Base-by-base conservation (phyloP, 2,329 filamentous ascomycete species). In the Botryosphaeria dothidea region DNA sequence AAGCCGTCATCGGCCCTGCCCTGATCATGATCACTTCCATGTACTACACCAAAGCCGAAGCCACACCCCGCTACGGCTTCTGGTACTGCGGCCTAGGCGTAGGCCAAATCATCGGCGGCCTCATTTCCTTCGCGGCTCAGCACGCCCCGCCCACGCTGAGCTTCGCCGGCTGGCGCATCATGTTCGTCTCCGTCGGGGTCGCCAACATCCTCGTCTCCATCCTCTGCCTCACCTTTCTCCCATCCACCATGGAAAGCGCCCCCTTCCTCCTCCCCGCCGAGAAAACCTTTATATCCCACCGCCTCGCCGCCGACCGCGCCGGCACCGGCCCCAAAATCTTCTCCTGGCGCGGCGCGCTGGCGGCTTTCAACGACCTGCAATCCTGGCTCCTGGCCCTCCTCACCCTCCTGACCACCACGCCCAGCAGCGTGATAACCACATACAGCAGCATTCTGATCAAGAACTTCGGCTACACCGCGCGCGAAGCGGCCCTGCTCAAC, bases 11-110 rank as follows among this genome's bases (percentile, higher is more conserved):
- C 63, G 84, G 83, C 1, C 87, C 87, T 1, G 86, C 83, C 0
- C 74, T 88, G 64, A 85, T 88, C 78, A 79, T 89, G 61, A 84
- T 89, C 69, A 86, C 83, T 67, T 85, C 83, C 65, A 82, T 85
- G 71, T 88, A 84, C 81, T 88, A 87, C 58, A 83, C 80, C 29
- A 82, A 83, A 65, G 78, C 78, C 1, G 86, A 89, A 72, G 45
- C 84, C 85, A 70, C 83, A 85, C 3, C 83, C 85, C 81, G 86
- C 8, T 86, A 87, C 72, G 84, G 82, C 19, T 80, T 88, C 70
- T 88, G 86, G 86, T 88, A 87, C 71, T 79, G 82, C 36, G 86
- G 86, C 8, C 41, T 67, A 19, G 67, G 66, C 2, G 8, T 43
- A 3, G 67, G 66, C 15, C 67, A 68, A 46, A 68, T 67, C 15